phyloP scores from a whole-genome alignment of 495 filamentous ascomycete species.

The Platismatia glauca region DNA sequence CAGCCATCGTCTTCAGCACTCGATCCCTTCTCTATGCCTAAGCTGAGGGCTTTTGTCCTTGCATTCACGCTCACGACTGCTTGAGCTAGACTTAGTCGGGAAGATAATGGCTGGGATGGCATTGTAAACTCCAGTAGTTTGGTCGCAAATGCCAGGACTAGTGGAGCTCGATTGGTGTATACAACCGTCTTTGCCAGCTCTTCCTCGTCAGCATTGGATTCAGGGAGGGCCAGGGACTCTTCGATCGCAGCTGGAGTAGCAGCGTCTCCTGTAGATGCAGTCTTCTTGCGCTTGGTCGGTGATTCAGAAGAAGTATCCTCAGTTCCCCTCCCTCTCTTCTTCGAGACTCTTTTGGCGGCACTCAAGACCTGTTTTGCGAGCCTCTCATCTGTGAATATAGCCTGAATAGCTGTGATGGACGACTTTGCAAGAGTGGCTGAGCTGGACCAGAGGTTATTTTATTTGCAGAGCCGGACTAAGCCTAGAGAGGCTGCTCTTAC shows the following conservation, averaged over 20 bases:
- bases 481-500: conserved; percentile 29
- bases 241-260: conserved; percentile 55
- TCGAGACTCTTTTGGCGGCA: conserved; percentile 54
- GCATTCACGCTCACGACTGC: conserved; percentile 72
- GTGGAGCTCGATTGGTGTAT: conserved; percentile 68
- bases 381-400: conserved; percentile 61
- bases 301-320: conserved; percentile 29
- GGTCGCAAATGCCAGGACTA: conserved; percentile 74
- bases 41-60: conserved; percentile 59
- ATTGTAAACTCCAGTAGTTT: conserved; percentile 66
- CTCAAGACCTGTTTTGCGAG: conserved; percentile 53
- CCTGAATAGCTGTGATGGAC: conserved; percentile 43
- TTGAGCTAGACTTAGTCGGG: conserved; percentile 67
- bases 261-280: conserved; percentile 31
- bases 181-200: conserved; percentile 48
- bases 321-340: conserved; percentile 41
- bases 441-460: conserved; percentile 7
- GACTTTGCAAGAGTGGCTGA: conserved; percentile 55
- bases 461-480: conserved; percentile 7
- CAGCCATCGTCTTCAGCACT: conserved; percentile 63
- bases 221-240: conserved; percentile 54
- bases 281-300: conserved; percentile 38
- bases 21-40: conserved; percentile 59
- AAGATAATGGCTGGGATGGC: conserved; percentile 75
- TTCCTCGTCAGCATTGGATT: conserved; percentile 45